phyloP scores from a whole-genome alignment of 2,329 filamentous ascomycete genomes.

The Acrocalymma vagum region DNA sequence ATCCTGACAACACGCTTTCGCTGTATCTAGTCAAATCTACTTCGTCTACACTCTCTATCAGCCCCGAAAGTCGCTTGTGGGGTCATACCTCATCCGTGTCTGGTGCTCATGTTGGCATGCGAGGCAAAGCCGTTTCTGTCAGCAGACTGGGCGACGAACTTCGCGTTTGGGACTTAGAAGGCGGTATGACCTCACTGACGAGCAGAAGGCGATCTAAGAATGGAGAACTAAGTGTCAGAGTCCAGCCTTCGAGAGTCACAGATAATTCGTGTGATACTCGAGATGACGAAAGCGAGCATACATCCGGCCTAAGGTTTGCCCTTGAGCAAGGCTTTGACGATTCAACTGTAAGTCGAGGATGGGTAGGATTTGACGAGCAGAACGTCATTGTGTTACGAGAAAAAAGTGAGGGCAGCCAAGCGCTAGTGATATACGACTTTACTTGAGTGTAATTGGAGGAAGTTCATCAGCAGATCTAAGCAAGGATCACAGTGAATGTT shows the following conservation, averaged over 20 bases:
- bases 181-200: conserved; percentile 62
- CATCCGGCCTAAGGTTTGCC: conserved; percentile 43
- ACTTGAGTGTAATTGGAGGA: conserved; percentile 56
- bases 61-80: conserved; percentile 80
- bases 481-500: too few species aligned
- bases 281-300: conserved; percentile 33
- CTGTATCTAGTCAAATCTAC: conserved; percentile 83
- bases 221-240: conserved; percentile 62
- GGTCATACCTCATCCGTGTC: conserved; percentile 92
- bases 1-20: conserved; percentile 87
- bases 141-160: conserved; percentile 74
- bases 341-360: conserved; percentile 61
- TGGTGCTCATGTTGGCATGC: conserved; percentile 82
- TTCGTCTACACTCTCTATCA: conserved; percentile 70
- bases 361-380: conserved; percentile 90
- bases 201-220: conserved; percentile 51
- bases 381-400: conserved; percentile 88
- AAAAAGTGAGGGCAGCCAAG: conserved; percentile 71
- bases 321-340: conserved; percentile 48
- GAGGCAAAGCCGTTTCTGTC: conserved; percentile 90
- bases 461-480: neutral
- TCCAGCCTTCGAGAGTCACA: conserved; percentile 52
- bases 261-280: conserved; percentile 21
- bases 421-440: conserved; percentile 88
- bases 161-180: conserved; percentile 89